A percentile compares a stretch with the other conserved stretches of the same genome.
These are phyloP conservation scores for Nakazawaea molendinolei DNA, from an alignment of 805 yeast genomes.

Conservation along the genomic window DNA sequence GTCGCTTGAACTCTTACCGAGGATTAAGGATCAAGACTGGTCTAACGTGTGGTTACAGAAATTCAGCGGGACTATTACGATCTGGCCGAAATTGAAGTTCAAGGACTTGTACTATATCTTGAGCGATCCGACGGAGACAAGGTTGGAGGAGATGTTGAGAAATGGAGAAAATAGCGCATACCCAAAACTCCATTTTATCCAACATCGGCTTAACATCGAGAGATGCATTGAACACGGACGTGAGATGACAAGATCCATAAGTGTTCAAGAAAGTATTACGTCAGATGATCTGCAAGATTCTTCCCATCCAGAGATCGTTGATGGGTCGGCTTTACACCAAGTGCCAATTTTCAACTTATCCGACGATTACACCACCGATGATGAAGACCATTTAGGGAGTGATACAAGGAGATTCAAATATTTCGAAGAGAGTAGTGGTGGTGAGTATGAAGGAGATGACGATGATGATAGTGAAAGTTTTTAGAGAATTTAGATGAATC, in stretches of 20 bases:
- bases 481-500: no score
- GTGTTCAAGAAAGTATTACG: neutral
- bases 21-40: conserved; percentile 72
- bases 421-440: conserved; percentile 1
- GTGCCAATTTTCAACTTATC: no score
- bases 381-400: neutral
- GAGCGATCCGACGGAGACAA: conserved; percentile 59
- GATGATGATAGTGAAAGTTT: neutral
- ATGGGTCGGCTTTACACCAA: conserved; percentile 1
- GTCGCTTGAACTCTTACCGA: conserved; percentile 61
- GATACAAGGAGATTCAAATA: conserved; percentile 1
- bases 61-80: conserved; percentile 69
- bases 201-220: conserved; percentile 60
- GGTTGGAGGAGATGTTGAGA: conserved; percentile 45
- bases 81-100: conserved; percentile 63
- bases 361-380: conserved; percentile 10
- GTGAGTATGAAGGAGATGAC: neutral
- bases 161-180: conserved; percentile 62
- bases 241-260: conserved; percentile 17
- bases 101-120: conserved; percentile 57
- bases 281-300: conserved; percentile 6
- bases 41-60: conserved; percentile 68
- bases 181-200: conserved; percentile 60
- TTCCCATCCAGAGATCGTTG: conserved; percentile 4
- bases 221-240: conserved; percentile 51